These are phyloP conservation scores for Leucaena leucocephala DNA, from an alignment of 306 rosid species.

Conservation along the genomic window DNA sequence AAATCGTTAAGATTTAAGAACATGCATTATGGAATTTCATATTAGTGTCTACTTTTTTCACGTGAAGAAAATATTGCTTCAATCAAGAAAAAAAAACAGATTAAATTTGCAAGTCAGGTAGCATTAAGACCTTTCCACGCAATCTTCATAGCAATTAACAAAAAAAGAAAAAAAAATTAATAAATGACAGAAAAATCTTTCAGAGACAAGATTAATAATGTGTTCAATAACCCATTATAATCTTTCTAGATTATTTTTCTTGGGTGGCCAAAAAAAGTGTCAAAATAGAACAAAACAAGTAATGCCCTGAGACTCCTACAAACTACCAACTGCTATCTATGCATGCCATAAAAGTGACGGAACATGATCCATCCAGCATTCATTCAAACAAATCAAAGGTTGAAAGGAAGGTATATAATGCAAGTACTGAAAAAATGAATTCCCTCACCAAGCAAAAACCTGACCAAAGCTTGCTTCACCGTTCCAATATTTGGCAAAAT, in stretches of 20 bases:
- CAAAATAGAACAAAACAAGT: no score
- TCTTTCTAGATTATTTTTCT: no score
- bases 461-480: not conserved
- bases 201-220: no score
- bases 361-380: not conserved
- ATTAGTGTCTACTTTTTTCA: no score
- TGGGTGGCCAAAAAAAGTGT: no score
- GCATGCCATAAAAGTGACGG: not conserved
- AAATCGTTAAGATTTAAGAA: no score
- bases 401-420: not conserved
- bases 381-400: not conserved
- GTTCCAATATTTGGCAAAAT: slow-evolving; percentile 27
- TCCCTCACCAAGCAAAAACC: not conserved
- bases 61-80: not conserved
- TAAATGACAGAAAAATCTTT: not conserved
- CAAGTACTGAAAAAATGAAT: not conserved
- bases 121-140: not conserved
- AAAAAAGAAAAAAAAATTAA: no score
- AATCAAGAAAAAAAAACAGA: not conserved
- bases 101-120: not conserved
- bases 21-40: not conserved
- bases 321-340: not conserved
- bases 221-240: not conserved
- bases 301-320: not conserved
- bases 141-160: no score